These are phyloP conservation scores for Thuja plicata DNA, from an alignment of 83 land plant species.

Conservation along the genomic window DNA sequence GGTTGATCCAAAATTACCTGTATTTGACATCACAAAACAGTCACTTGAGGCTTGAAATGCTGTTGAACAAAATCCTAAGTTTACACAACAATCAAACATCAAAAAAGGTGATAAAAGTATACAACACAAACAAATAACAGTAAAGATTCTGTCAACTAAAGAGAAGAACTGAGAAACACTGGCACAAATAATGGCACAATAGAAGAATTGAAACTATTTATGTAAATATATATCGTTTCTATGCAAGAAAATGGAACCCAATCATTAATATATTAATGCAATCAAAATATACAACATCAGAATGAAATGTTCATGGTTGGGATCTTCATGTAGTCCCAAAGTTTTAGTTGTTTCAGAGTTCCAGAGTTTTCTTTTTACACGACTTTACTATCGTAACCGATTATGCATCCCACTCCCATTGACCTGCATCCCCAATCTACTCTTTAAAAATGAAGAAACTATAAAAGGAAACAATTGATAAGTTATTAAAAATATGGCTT, in stretches of 20 bases:
- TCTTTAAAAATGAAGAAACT: too few species aligned
- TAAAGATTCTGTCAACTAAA: background rate
- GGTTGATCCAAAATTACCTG: constrained; percentile 88
- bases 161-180: background rate
- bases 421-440: too few species aligned
- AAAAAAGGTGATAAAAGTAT: background rate
- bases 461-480: too few species aligned
- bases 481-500: too few species aligned
- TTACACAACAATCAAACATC: background rate
- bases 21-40: constrained; percentile 18
- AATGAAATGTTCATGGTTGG: background rate
- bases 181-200: background rate
- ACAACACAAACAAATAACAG: background rate
- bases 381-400: too few species aligned
- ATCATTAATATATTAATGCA: background rate
- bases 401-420: too few species aligned
- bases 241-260: background rate
- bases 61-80: background rate
- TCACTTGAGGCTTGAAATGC: background rate
- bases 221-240: background rate
- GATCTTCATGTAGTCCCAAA: background rate
- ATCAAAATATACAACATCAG: background rate
- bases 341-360: background rate
- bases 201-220: background rate
- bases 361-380: too few species aligned